Evolutionary conservation across 805 yeast genomes (phyloP), one percentile per base, ranked within the genome.

Genomic region (Sugiyamaella chiloensis): DNA sequence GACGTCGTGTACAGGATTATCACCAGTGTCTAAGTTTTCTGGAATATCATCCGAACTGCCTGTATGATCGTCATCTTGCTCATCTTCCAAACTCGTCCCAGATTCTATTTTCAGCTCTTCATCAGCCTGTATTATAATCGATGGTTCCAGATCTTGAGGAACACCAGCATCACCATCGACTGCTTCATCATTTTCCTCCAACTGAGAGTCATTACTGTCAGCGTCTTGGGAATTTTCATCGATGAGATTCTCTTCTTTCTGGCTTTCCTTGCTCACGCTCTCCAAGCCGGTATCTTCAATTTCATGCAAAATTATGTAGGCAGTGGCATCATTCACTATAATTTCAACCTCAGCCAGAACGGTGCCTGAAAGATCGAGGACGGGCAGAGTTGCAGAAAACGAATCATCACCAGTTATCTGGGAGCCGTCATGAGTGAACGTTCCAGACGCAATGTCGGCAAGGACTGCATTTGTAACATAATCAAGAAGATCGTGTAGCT

Each of bases 401-500:
- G 17, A 27, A 21, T 29, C 39, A 12, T 19, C 21, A 4, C 23
- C 35, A 30, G 9, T 26, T 12, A 42, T 37, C 11, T 21, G 37
- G 5, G 9, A 26, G 29, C 29, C 45, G 17, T 42, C 29, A 9
- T 42, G n/a, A 20, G 21, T 9, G 17, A 42, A 42, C n/a, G 8
- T 24, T 6, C 45, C 45, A 20, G 24, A 19, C 6, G 29, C 39
- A 8, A 42, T 23, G 14, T 42, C 39, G 8, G 20, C 29, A 36
- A 42, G 19, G 16, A 42, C 30, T 21, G 30, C 23, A 32, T 30
- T 19, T 8, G 35, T 21, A 8, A 42, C 32, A 42, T 24, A 42
- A 4, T 42, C 29, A 6, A 42, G 17, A 5, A 42, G 19, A 9
- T 7, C 16, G 19, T 24, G 21, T 14, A 29, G 11, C 6, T 42